Percentiles rank a stretch among this genome's conserved stretches.
These are phyloP conservation scores for Solanum virginianum DNA, from an alignment of 257 asterid species.

Conservation along the genomic window DNA sequence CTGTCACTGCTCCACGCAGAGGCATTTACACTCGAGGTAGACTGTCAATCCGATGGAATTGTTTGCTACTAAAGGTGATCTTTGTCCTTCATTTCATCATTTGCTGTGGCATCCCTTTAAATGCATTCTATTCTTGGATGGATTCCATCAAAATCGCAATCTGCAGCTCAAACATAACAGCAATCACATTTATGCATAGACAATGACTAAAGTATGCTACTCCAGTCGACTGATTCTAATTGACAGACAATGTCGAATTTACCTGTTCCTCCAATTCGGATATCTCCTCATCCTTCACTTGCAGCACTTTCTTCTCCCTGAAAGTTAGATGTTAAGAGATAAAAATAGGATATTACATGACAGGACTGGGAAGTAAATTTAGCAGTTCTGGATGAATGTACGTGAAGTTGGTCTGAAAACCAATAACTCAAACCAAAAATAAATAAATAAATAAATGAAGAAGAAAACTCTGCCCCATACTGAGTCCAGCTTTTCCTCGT, in stretches of 20 bases:
- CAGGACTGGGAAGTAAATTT: neutral
- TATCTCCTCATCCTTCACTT: constrained; percentile 43
- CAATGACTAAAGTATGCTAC: constrained; percentile 1
- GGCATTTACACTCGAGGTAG: constrained; percentile 9
- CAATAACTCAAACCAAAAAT: too few relatives aligned
- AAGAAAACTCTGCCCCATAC: neutral
- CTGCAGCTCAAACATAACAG: constrained; percentile 22
- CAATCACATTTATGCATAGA: neutral
- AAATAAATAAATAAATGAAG: too few relatives aligned
- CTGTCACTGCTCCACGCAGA: constrained; percentile 15
- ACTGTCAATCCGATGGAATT: neutral
- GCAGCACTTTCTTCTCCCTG: constrained; percentile 47
- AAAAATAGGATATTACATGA: neutral
- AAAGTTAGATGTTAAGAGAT: neutral
- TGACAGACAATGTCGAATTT: neutral
- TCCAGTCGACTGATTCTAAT: neutral
- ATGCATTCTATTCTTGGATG: constrained; percentile 30
- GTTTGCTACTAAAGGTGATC: neutral
- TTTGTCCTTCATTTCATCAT: constrained; percentile 7
- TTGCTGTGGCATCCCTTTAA: constrained; percentile 15
- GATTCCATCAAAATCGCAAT: constrained; percentile 39
- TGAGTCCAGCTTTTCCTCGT: neutral
- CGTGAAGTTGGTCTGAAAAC: neutral
- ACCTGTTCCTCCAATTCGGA: constrained; percentile 83
- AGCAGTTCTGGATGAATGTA: neutral